Evolutionary conservation across 2,329 filamentous ascomycete species (phyloP).

Genomic region (Thelonectria olida): DNA sequence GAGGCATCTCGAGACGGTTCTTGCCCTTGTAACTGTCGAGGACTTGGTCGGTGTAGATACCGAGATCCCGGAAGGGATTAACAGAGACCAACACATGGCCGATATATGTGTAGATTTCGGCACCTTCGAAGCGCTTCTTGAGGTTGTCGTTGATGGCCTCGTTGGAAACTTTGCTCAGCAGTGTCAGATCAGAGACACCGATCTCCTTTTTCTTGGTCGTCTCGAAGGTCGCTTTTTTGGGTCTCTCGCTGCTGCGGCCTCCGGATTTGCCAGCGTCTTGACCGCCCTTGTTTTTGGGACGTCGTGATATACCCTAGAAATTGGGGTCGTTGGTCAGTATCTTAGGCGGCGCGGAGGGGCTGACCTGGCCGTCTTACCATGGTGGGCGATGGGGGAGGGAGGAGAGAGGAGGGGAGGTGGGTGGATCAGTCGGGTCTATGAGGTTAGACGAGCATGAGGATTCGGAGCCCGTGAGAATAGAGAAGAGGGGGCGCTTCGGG

Average conservation of each 20-base stretch:
- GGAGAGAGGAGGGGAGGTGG: constrained; percentile 27
- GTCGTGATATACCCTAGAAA: constrained; percentile 50
- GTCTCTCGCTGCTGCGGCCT: constrained; percentile 64
- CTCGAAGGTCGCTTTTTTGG: constrained; percentile 96
- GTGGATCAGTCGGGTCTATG: constrained; percentile 23
- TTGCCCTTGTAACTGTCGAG: constrained; percentile 95
- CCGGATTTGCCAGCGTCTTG: constrained; percentile 51
- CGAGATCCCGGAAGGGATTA: constrained; percentile 96
- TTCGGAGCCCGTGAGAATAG: constrained; percentile 20
- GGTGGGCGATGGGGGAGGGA: constrained; percentile 33
- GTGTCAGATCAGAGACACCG: constrained; percentile 94
- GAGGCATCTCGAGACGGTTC: constrained; percentile 93
- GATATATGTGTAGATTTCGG: constrained; percentile 99
- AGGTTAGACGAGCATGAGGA: constrained; percentile 40
- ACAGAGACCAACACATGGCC: constrained; percentile 99
- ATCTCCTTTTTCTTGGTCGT: constrained; percentile 99
- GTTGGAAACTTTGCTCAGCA: constrained; percentile 98
- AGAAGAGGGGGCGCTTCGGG: constrained; percentile 12
- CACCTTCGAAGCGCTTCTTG: constrained; percentile 97
- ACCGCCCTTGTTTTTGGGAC: constrained; percentile 52
- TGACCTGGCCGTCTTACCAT: constrained; percentile 45
- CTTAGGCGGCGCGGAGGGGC: constrained; percentile 21
- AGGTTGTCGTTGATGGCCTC: constrained; percentile 99
- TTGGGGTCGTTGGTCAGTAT: constrained; percentile 25
- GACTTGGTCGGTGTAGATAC: constrained; percentile 96